Percentiles rank a stretch among this genome's conserved stretches.
Evolutionary conservation across 768 basidiomycete genomes (phyloP).

Genomic region (Boletus pseudopeckii): DNA sequence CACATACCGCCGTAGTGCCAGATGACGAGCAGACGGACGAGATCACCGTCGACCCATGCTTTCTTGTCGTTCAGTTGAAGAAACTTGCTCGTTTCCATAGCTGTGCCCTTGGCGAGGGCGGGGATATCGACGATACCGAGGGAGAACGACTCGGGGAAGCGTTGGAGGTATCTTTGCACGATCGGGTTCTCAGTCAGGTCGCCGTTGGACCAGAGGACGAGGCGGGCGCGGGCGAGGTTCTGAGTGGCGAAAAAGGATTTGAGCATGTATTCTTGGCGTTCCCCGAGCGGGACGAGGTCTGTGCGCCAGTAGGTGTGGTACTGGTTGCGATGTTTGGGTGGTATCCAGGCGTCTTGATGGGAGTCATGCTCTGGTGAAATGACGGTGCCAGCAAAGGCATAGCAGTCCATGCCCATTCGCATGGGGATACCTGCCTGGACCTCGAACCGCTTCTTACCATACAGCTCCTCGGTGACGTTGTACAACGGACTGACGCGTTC

Average conservation of each 20-base stretch:
- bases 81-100: constrained; percentile 59
- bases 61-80: constrained; percentile 64
- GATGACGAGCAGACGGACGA: constrained; percentile 80
- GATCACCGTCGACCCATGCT: constrained; percentile 95
- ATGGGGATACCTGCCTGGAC: constrained; percentile 80
- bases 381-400: constrained; percentile 85
- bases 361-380: constrained; percentile 24
- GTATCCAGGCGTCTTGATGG: constrained; percentile 15
- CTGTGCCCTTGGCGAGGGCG: constrained; percentile 69
- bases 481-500: constrained; percentile 59
- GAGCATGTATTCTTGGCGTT: constrained; percentile 85
- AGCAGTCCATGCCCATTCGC: constrained; percentile 84
- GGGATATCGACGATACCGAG: constrained; percentile 66
- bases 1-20: constrained; percentile 92
- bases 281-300: constrained; percentile 75
- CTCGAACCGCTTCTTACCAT: constrained; percentile 62
- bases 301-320: constrained; percentile 95
- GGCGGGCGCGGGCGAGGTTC: constrained; percentile 55
- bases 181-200: constrained; percentile 56
- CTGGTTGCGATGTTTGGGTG: constrained; percentile 49
- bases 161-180: constrained; percentile 54
- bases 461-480: constrained; percentile 60
- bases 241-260: constrained; percentile 95
- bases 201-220: constrained; percentile 93
- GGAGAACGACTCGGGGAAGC: constrained; percentile 69